These are phyloP conservation scores for Blastomyces parvus DNA, from an alignment of 2,329 filamentous ascomycete genomes.

Conservation along the genomic window DNA sequence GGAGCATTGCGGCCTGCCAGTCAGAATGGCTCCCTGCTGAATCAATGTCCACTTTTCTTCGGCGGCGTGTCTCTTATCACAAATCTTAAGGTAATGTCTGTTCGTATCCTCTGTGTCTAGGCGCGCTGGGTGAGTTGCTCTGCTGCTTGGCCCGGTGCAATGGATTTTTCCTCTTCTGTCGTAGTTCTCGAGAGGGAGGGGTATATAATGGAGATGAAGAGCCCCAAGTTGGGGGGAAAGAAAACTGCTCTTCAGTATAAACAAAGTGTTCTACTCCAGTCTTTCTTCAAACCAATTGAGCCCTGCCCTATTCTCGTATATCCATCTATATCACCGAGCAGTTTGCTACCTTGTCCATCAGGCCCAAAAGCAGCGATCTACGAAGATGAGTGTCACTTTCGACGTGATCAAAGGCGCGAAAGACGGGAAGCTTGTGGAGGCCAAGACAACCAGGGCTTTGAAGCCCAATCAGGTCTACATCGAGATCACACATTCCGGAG, in stretches of 20 bases:
- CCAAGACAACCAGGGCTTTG: slow-evolving; percentile 3
- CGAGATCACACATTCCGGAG: slow-evolving; percentile 55
- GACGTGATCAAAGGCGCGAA: slow-evolving; percentile 3
- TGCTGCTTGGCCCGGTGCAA: neutral
- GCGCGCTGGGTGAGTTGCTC: neutral
- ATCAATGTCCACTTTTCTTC: neutral
- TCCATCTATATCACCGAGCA: neutral
- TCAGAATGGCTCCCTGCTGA: neutral
- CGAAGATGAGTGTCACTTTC: slow-evolving; percentile 4
- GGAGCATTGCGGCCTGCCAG: neutral
- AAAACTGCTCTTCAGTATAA: neutral
- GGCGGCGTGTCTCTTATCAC: neutral
- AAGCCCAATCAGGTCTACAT: slow-evolving; percentile 44
- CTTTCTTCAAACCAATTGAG: neutral
- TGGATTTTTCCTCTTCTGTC: neutral
- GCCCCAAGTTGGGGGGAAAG: neutral
- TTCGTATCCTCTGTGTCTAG: neutral
- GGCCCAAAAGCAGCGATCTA: neutral
- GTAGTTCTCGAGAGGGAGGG: too few relatives aligned
- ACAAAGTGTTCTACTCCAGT: neutral
- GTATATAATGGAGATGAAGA: neutral
- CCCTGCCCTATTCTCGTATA: neutral
- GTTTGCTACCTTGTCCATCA: neutral
- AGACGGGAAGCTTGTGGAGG: slow-evolving; percentile 6
- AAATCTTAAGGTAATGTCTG: neutral